Evolutionary conservation across 2,329 filamentous ascomycete genomes (phyloP).

Genomic region (Hymenoscyphus fructigenus): DNA sequence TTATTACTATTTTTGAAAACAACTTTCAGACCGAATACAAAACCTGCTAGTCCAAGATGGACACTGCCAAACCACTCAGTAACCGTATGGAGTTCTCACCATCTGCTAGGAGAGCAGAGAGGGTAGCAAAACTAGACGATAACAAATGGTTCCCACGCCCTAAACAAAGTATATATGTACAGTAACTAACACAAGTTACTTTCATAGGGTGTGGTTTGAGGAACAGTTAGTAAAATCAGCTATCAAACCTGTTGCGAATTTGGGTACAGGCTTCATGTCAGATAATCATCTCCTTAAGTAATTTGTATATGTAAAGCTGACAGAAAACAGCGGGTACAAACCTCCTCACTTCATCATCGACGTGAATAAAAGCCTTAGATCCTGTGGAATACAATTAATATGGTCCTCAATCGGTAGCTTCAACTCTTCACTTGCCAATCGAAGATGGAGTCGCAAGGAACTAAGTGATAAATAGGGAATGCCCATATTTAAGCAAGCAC

Average conservation of each 20-base stretch:
- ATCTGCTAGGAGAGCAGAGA: neutral
- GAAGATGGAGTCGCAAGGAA: neutral
- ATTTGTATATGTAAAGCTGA: neutral
- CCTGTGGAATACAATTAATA: neutral
- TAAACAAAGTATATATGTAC: too few relatives aligned
- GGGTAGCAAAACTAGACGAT: neutral
- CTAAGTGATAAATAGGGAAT: neutral
- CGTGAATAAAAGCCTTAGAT: neutral
- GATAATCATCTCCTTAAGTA: neutral
- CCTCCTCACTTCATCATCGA: neutral
- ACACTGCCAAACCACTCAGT: neutral
- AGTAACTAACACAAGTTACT: too few relatives aligned
- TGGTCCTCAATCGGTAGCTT: neutral
- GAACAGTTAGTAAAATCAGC: neutral
- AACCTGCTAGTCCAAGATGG: neutral
- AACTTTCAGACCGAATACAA: too few relatives aligned
- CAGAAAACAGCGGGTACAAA: neutral
- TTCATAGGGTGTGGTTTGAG: neutral
- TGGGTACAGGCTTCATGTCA: conserved; percentile 2
- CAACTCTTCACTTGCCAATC: too few relatives aligned
- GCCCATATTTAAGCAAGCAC: neutral
- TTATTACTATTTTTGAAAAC: too few relatives aligned
- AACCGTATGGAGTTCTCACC: neutral
- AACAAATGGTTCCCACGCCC: neutral
- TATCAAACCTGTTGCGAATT: neutral